Base-by-base conservation (phyloP, 306 rosid species). In the Rubus idaeus region DNA sequence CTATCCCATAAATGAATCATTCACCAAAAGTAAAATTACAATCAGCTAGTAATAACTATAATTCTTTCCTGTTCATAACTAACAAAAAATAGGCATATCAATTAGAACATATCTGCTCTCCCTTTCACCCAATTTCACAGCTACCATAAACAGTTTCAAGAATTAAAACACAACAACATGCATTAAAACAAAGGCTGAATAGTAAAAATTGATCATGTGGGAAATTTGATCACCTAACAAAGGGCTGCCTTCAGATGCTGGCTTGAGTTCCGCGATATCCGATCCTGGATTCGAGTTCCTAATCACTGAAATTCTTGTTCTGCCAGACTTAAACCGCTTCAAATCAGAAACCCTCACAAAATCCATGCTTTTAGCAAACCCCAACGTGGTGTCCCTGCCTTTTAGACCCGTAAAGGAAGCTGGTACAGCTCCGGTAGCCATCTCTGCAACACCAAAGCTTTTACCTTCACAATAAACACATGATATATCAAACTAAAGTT, bases 231-330 rank as follows among this genome's bases (percentile, higher is more conserved):
- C 18, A 96, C 99, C 98, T 77, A 92, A 70, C 77, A 96, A 89
- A 68, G 95, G 91, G 78, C 97, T 96, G 77, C 98, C 93, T 68
- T 89, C 90, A 40, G 96, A 89, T 26, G 99, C 96, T 1, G 91
- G 89, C 87, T 91, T 90, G 73, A 96, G 93, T 80, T 96, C 90
- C 23, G 87, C 97, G 71, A 85, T 85, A 78, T 96, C 99, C 5
- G 90, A 83, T 39, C 93, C 87, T 6, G 88, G 86, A 85, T 85
- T 90, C 9, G 97, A 91, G 81, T 86, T 91, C 77, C 91, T 84
- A 65, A 96, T 80, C 37, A 92, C 77, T 23, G 86, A 88, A 66
- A 92, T 83, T 87, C 80, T 96, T 30, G 83, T 84, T 86, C 89
- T 84, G 4, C 71, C 80, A 56, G 85, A 84, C 70, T 86, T 82